Conservation (phyloP, 768 basidiomycete genomes). For the Mycena crocata region DNA sequence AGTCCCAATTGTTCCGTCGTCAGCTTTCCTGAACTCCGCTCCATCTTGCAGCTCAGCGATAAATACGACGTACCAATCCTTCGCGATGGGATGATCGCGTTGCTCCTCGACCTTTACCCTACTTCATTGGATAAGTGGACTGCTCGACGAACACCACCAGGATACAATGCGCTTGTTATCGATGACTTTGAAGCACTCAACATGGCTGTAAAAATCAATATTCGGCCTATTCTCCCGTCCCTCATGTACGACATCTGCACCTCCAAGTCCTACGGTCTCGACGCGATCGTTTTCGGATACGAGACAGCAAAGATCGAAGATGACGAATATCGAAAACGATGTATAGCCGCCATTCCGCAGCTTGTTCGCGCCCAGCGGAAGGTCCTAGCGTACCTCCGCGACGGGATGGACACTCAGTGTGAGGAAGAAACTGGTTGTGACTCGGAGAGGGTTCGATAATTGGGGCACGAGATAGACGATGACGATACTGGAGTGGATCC, state of each 20-base stretch:
- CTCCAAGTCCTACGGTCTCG: background rate
- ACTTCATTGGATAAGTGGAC: background rate
- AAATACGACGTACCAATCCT: slow-evolving; percentile 2
- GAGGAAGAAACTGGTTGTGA: background rate
- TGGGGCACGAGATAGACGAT: background rate
- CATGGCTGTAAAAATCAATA: background rate
- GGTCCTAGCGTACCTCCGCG: background rate
- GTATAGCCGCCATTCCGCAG: background rate
- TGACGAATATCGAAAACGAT: background rate
- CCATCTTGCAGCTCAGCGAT: background rate
- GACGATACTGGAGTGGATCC: background rate
- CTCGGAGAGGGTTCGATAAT: background rate
- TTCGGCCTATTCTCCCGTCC: background rate
- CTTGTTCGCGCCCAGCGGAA: background rate
- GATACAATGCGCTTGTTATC: background rate
- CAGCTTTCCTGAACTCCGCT: background rate
- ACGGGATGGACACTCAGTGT: background rate
- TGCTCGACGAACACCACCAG: background rate
- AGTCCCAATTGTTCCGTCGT: no score
- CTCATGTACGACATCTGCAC: background rate
- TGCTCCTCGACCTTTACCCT: background rate
- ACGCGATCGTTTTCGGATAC: background rate
- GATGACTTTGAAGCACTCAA: background rate
- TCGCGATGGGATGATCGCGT: background rate
- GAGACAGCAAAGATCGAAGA: background rate